Base-by-base conservation (phyloP, 2,329 filamentous ascomycete species). In the Sporothrix schenckii region DNA sequence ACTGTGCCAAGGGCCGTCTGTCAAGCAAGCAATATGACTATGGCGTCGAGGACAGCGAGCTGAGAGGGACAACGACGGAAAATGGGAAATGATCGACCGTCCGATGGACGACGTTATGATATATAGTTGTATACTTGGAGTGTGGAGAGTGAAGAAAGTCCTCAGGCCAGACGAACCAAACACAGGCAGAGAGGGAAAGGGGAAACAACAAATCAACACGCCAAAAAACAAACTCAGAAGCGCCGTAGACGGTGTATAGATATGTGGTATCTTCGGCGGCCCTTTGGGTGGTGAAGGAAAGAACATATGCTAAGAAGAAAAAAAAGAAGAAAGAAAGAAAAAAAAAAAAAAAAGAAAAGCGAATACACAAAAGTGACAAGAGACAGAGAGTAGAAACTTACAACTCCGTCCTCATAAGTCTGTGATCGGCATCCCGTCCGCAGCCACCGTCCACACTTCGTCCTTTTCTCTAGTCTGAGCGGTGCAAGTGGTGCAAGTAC, bases 231-330 rank as follows among this genome's bases (percentile, higher is more conserved):
- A 50, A 47, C 14, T 50, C 47, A 50, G 19, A 50, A 50, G 16
- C 34, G 19, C 56, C 56, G 6, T n/a, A 63, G 68, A n/a, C 44
- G 30, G 53, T 54, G 34, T 30, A 19, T 54, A 65, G 30, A 65
- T 65, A 69, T 3, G 3, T 2, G 0, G 27, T 30, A 30, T 54
- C 56, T 58, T 69, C 58, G 58, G 68, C 34, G 47, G 56, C 49
- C 58, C 34, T 58, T 69, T 69, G 58, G 68, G 21, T 24, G 44
- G 14, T 21, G 53, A 2, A 39, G 11, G 16, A 2, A 44, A 11
- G 10, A 44, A 44, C 13, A 30, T 24, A 24, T 24, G 24, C 24
- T 1, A 24, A 24, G 24, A 24, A 24, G 2, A 24, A 24, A 24
- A 24, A 24, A 24, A 24, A 24, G 2, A 24, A 30, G 2, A 24